These are phyloP conservation scores for Salix purpurea DNA, from an alignment of 345 rosid genomes.

Conservation along the genomic window DNA sequence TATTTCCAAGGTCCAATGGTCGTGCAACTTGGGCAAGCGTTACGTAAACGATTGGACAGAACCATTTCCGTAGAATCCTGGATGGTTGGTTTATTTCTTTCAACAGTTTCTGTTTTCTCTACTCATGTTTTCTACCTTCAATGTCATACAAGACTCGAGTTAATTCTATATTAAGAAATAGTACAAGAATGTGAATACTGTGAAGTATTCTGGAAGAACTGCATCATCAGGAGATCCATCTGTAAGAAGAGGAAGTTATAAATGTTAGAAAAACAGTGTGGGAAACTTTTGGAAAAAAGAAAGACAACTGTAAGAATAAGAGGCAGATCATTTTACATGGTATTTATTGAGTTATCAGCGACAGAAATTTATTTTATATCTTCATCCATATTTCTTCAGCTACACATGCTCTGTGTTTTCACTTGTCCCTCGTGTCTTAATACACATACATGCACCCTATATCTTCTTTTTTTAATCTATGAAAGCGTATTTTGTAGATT, in stretches of 20 bases:
- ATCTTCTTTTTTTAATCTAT: too few species aligned
- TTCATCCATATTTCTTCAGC: too few species aligned
- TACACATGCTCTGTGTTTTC: too few species aligned
- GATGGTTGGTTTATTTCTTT: background rate
- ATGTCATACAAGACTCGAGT: background rate
- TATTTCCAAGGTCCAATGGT: background rate
- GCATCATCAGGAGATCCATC: background rate
- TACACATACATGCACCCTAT: too few species aligned
- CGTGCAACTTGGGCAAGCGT: background rate
- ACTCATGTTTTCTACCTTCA: background rate
- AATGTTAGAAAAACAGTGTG: background rate
- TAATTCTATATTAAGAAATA: background rate
- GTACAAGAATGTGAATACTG: background rate
- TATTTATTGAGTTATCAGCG: background rate
- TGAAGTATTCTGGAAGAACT: background rate
- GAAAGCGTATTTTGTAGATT: fast-evolving
- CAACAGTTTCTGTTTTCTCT: background rate
- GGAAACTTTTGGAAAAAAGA: background rate
- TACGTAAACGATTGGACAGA: background rate
- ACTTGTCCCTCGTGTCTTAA: too few species aligned
- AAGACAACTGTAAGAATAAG: background rate
- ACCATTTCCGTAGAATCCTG: background rate
- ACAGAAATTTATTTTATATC: too few species aligned
- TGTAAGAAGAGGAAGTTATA: background rate
- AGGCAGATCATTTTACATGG: background rate